phyloP scores from a whole-genome alignment of 306 rosid genomes.

The Fragaria nilgerrensis region DNA sequence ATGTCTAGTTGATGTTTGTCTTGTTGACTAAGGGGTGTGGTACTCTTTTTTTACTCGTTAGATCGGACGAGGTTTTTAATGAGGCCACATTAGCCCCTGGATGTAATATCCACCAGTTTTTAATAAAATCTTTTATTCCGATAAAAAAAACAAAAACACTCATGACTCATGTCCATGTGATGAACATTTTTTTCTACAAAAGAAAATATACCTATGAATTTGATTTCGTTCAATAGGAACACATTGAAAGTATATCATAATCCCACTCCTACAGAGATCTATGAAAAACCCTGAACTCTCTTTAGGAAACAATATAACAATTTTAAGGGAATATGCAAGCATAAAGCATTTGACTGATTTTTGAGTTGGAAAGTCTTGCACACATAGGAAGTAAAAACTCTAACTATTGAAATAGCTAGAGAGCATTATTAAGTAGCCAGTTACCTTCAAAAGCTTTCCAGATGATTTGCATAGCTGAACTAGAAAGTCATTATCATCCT shows the following conservation, averaged over 20 bases:
- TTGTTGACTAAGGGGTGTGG: too few species aligned
- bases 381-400: neutral
- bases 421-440: constrained; percentile 3
- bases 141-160: too few species aligned
- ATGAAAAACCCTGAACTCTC: neutral
- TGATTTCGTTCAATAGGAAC: neutral
- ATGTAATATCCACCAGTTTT: too few species aligned
- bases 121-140: too few species aligned
- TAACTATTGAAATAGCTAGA: neutral
- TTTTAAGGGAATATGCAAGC: neutral
- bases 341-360: neutral
- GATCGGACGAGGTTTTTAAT: too few species aligned
- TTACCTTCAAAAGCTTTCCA: constrained; percentile 84
- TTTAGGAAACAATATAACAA: neutral
- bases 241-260: neutral
- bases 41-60: too few species aligned
- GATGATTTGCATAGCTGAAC: constrained; percentile 72
- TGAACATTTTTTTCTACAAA: too few species aligned
- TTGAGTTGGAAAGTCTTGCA: neutral
- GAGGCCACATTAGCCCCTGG: too few species aligned
- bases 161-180: too few species aligned
- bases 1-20: too few species aligned
- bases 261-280: neutral
- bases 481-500: constrained; percentile 78
- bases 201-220: neutral